Base-by-base conservation (phyloP, 192 early-diverging fungal species). In the Rhizophagus clarus region DNA sequence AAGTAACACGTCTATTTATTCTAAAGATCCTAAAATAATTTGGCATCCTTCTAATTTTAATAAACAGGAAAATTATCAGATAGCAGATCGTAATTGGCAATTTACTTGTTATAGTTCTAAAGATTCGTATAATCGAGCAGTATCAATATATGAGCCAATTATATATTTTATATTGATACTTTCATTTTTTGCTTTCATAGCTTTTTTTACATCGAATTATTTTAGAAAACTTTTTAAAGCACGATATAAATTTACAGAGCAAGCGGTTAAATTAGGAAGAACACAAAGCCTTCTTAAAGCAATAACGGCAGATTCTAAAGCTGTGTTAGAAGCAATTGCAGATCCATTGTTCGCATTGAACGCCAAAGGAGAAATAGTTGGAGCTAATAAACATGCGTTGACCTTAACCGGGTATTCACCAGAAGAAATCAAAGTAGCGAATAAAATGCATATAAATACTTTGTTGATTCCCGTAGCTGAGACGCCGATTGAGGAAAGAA, bases 261-360 rank as follows among this genome's bases (percentile, higher is more conserved):
- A 75, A 63, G n/a, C 49, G 22, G 17, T 9, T 31, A 75, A 37
- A 37, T 34, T 75, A 10, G 74, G 74, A n/a, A 67, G 31, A 26
- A 75, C 74, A 20, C 74, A 75, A 9, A 63, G 74, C 40, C 67
- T 62, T 29, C 74, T 75, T 22, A 60, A 75, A 63, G 60, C 74
- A 60, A 75, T 75, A 22, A 75, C 74, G 3, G 56, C 49, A 2
- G 74, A 75, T n/a, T 31, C 28, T 22, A 75, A 75, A 22, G 74
- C 74, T 40, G 61, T 75, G n/a, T 37, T 75, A 37, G 56, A 75
- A 24, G 49, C 74, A 11, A 75, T 75, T 4, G 74, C 74, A 32
- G 74, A 75, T 37, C 74, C 74, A 17, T 62, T 75, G 20, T 22
- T 75, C n/a, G 74, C 74, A 7, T 34, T 75, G 28, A 63, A 75